Evolutionary conservation across 1,284 basidiomycete genomes (phyloP).

Genomic region (Irpex sp.): DNA sequence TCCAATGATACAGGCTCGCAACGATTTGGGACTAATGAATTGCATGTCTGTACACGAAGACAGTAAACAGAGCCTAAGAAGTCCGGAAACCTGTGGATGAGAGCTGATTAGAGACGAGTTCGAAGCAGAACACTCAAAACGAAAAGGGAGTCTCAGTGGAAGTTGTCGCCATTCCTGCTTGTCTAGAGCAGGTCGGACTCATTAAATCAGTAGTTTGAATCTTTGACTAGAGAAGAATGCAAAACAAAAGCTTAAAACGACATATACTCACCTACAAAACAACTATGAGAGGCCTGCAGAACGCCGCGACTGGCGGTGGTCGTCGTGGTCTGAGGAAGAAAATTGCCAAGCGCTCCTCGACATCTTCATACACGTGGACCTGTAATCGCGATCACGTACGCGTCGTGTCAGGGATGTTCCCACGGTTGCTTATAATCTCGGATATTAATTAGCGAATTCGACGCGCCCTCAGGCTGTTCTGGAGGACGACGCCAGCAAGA

Average conservation of each 20-base stretch:
- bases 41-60: too few species aligned
- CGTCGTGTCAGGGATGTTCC: neutral
- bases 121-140: neutral
- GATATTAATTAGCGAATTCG: neutral
- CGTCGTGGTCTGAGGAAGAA: neutral
- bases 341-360: neutral
- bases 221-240: neutral
- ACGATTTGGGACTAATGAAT: too few species aligned
- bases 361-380: neutral
- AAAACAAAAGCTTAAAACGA: neutral
- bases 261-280: neutral
- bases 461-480: neutral
- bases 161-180: slow-evolving; percentile 9
- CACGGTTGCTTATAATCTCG: slow-evolving; percentile 12
- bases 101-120: neutral
- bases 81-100: neutral
- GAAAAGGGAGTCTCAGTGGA: slow-evolving; percentile 5
- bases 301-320: neutral
- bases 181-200: slow-evolving; percentile 11
- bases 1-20: too few species aligned
- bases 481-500: neutral
- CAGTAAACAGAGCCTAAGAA: too few species aligned
- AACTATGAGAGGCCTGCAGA: neutral
- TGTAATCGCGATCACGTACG: slow-evolving; percentile 12
- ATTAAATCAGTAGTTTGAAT: slow-evolving; percentile 11